phyloP scores from a whole-genome alignment of 805 yeast species.

The Cyberlindnera saturnus region DNA sequence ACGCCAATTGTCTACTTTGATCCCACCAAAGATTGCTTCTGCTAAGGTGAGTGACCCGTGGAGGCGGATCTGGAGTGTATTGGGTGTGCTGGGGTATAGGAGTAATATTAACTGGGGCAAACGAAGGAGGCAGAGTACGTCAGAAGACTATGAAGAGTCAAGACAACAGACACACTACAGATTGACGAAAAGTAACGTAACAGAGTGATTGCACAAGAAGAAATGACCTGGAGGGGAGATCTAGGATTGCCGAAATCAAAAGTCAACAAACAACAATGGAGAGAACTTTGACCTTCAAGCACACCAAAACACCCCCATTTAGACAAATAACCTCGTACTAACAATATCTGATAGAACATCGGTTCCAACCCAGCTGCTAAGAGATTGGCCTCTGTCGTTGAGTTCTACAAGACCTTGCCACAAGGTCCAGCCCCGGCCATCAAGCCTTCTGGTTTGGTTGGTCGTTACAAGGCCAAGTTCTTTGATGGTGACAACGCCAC shows the following conservation, averaged over 20 bases:
- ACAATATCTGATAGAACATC: slow-evolving; percentile 51
- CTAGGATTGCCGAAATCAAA: too few species aligned
- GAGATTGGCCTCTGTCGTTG: slow-evolving; percentile 91
- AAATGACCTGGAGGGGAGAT: too few species aligned
- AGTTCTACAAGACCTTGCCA: slow-evolving; percentile 93
- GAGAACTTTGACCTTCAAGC: too few species aligned
- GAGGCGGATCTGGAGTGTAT: too few species aligned
- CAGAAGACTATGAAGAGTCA: too few species aligned
- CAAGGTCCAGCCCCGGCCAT: slow-evolving; percentile 82
- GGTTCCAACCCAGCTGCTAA: slow-evolving; percentile 95
- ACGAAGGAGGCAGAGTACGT: too few species aligned
- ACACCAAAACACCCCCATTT: neutral
- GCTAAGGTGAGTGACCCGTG: slow-evolving; percentile 61
- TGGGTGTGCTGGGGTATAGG: neutral
- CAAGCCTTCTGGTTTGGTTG: slow-evolving; percentile 62
- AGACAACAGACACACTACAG: too few species aligned
- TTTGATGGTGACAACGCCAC: slow-evolving; percentile 79
- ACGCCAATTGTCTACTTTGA: slow-evolving; percentile 91
- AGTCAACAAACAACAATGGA: too few species aligned
- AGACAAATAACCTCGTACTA: slow-evolving; percentile 13
- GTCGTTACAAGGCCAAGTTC: slow-evolving; percentile 80
- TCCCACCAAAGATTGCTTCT: slow-evolving; percentile 98
- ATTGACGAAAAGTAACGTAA: too few species aligned
- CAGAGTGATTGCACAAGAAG: too few species aligned
- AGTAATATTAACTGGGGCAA: too few species aligned